Percentiles rank a stretch among this genome's conserved stretches.
phyloP scores from a whole-genome alignment of 2,329 filamentous ascomycete species.

The Paecilomyces formosus region DNA sequence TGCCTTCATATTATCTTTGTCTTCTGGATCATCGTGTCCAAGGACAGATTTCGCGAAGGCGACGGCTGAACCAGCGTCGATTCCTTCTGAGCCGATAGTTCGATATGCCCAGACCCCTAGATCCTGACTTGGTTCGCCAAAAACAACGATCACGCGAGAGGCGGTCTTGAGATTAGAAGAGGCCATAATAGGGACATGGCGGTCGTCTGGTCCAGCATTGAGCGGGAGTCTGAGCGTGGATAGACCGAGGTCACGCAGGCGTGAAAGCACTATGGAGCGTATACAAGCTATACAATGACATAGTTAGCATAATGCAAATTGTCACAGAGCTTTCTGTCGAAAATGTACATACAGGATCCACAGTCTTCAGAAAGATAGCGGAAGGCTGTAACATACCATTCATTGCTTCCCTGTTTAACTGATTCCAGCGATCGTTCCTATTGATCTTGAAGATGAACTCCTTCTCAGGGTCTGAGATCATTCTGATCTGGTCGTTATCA shows the following conservation, averaged over 20 bases:
- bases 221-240: slow-evolving; percentile 56
- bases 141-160: slow-evolving; percentile 62
- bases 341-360: background rate
- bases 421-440: slow-evolving; percentile 69
- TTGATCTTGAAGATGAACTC: slow-evolving; percentile 70
- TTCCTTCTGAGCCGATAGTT: slow-evolving; percentile 54
- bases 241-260: slow-evolving; percentile 57
- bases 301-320: background rate
- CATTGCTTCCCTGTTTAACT: slow-evolving; percentile 65
- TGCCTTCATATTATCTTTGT: slow-evolving; percentile 8
- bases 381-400: slow-evolving; percentile 51
- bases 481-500: slow-evolving; percentile 65
- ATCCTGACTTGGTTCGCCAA: slow-evolving; percentile 66
- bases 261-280: slow-evolving; percentile 52
- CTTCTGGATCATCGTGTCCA: slow-evolving; percentile 24
- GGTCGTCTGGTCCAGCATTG: slow-evolving; percentile 37
- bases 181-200: slow-evolving; percentile 63
- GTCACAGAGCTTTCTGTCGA: background rate
- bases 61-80: slow-evolving; percentile 64
- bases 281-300: slow-evolving; percentile 49
- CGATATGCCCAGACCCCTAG: slow-evolving; percentile 69
- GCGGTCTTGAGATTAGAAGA: slow-evolving; percentile 49
- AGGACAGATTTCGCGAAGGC: slow-evolving; percentile 50
- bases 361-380: background rate
- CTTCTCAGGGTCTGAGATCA: slow-evolving; percentile 56